Conservation (phyloP, 805 yeast species). For the Dipodascus albidus region DNA sequence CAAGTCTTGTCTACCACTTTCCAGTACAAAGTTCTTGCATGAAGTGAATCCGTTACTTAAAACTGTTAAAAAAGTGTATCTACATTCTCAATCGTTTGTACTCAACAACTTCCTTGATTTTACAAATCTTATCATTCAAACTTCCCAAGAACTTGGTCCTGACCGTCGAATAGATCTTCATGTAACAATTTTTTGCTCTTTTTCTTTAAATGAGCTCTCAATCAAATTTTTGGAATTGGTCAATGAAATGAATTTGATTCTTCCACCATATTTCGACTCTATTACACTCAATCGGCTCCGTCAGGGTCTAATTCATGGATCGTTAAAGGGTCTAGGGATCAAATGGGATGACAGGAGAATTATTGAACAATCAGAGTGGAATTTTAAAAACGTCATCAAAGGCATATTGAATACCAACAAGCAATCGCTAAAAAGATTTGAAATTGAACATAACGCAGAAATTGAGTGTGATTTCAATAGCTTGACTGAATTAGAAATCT, state of each 20-base stretch:
- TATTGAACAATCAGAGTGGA: neutral
- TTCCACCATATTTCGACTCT: neutral
- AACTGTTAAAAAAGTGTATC: neutral
- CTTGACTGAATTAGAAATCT: neutral
- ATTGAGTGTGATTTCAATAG: neutral
- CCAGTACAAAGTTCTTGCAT: neutral
- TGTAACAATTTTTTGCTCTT: neutral
- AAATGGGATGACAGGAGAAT: neutral
- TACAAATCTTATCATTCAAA: neutral
- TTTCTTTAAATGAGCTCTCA: neutral
- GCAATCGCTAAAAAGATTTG: neutral
- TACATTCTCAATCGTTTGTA: neutral
- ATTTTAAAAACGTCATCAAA: neutral
- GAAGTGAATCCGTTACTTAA: neutral
- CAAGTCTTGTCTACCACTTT: neutral
- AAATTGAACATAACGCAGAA: neutral
- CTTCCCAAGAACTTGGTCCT: neutral
- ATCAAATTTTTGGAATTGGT: too few species aligned
- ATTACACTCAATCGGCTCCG: neutral
- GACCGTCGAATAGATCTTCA: neutral
- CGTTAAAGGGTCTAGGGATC: neutral
- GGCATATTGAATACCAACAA: neutral
- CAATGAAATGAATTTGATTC: neutral
- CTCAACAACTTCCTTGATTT: neutral
- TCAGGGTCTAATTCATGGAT: neutral